A percentile compares a stretch with the other conserved stretches of the same genome.
These are phyloP conservation scores for Monilinia fructigena DNA, from an alignment of 2,329 filamentous ascomycete species.

Conservation along the genomic window DNA sequence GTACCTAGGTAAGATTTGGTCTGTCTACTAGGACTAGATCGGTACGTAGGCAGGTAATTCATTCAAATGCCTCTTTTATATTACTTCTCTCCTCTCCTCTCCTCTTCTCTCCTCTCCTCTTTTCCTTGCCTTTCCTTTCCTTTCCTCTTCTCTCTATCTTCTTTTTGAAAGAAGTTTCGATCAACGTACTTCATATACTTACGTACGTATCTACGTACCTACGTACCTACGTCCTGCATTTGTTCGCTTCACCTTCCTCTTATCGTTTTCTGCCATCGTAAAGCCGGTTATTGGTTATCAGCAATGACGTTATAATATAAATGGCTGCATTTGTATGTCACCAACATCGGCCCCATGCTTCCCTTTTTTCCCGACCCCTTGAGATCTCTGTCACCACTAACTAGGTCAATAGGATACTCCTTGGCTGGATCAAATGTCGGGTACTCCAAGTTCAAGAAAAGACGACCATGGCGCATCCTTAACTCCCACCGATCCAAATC, in stretches of 20 bases:
- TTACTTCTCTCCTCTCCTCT: not conserved
- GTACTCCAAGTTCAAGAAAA: slow-evolving; percentile 36
- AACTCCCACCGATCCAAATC: slow-evolving; percentile 44
- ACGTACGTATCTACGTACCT: too few relatives aligned
- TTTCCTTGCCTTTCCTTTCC: not conserved
- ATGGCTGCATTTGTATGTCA: slow-evolving; percentile 41
- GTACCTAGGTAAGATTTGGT: too few relatives aligned
- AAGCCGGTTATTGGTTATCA: slow-evolving; percentile 27
- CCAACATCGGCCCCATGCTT: slow-evolving; percentile 22
- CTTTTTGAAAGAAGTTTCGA: slow-evolving; percentile 2
- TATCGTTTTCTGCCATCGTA: slow-evolving; percentile 10
- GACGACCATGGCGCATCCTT: slow-evolving; percentile 35
- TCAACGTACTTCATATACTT: too few relatives aligned
- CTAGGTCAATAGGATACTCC: slow-evolving; percentile 38
- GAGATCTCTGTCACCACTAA: slow-evolving; percentile 24
- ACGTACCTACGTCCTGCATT: not conserved
- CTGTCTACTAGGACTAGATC: too few relatives aligned
- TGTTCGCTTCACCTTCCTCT: slow-evolving; percentile 6
- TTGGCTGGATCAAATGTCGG: slow-evolving; percentile 41
- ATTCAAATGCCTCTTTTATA: not conserved
- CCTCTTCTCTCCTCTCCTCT: not conserved
- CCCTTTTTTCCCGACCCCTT: too few relatives aligned
- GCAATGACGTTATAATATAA: slow-evolving; percentile 39
- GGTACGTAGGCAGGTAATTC: not conserved
- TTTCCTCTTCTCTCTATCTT: not conserved